A percentile compares a stretch with the other conserved stretches of the same genome.
Evolutionary conservation across 169 alveolate species (phyloP).

Genomic region (Perkinsus marinus): DNA sequence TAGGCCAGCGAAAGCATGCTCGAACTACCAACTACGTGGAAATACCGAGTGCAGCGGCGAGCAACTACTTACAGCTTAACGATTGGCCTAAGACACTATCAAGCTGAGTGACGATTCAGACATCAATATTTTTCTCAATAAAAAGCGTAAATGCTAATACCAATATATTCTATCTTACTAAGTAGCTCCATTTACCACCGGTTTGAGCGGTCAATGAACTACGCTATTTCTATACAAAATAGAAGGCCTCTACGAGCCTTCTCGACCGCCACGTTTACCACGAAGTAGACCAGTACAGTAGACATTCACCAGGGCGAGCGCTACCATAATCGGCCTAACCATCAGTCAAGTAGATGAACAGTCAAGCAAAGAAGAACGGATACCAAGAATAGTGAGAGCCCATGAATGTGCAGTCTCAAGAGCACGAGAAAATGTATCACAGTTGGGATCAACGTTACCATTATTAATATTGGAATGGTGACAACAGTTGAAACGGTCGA

Average conservation of each 20-base stretch:
- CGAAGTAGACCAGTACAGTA: no score
- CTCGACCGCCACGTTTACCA: neutral
- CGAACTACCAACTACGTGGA: no score
- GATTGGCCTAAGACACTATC: neutral
- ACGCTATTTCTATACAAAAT: neutral
- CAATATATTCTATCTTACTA: neutral
- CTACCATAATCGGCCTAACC: neutral
- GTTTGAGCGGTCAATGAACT: no score
- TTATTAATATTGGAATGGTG: no score
- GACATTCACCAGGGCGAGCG: no score
- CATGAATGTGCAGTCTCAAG: no score
- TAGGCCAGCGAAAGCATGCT: no score
- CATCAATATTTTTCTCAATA: neutral
- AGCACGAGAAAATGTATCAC: no score
- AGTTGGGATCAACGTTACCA: no score
- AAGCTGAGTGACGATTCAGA: neutral
- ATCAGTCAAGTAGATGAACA: neutral
- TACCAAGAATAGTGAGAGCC: neutral
- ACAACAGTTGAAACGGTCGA: no score
- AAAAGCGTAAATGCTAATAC: neutral
- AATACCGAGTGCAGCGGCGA: neutral
- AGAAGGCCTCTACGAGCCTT: neutral
- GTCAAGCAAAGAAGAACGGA: neutral
- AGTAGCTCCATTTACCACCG: neutral
- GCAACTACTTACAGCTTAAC: neutral